These are phyloP conservation scores for Strobilomyces echinocephalus DNA, from an alignment of 768 basidiomycete genomes.

Conservation along the genomic window DNA sequence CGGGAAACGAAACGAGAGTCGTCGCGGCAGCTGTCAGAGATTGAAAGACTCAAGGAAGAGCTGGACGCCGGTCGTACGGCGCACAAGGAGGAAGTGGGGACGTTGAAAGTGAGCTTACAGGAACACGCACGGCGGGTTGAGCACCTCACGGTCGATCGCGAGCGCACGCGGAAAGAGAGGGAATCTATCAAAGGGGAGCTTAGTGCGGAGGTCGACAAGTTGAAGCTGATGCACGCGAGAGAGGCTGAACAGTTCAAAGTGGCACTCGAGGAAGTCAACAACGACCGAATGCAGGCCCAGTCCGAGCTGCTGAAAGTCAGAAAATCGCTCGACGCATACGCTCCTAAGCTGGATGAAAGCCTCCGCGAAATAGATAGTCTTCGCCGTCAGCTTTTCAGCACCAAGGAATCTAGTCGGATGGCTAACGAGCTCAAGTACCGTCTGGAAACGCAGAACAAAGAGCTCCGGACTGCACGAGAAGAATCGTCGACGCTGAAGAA, in stretches of 20 bases:
- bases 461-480: slow-evolving; percentile 20
- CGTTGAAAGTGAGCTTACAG: slow-evolving; percentile 15
- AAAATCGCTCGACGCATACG: slow-evolving; percentile 17
- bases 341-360: slow-evolving; percentile 16
- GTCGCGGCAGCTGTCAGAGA: slow-evolving; percentile 9
- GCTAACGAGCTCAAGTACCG: slow-evolving; percentile 14
- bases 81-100: slow-evolving; percentile 14
- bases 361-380: slow-evolving; percentile 17
- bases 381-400: slow-evolving; percentile 10
- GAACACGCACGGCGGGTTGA: slow-evolving; percentile 20
- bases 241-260: slow-evolving; percentile 14
- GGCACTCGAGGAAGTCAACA: slow-evolving; percentile 26
- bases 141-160: slow-evolving; percentile 20
- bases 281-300: slow-evolving; percentile 16
- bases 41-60: slow-evolving; percentile 15
- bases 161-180: slow-evolving; percentile 22
- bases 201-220: slow-evolving; percentile 20
- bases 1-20: slow-evolving; percentile 14
- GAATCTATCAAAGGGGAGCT: slow-evolving; percentile 16
- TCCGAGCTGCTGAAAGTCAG: slow-evolving; percentile 19
- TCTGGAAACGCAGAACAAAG: slow-evolving; percentile 18
- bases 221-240: slow-evolving; percentile 12
- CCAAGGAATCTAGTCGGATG: slow-evolving; percentile 11
- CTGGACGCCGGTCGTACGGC: not conserved
- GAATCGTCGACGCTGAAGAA: slow-evolving; percentile 27